phyloP scores from a whole-genome alignment of 306 rosid species.

The Mimosa bimucronata region DNA sequence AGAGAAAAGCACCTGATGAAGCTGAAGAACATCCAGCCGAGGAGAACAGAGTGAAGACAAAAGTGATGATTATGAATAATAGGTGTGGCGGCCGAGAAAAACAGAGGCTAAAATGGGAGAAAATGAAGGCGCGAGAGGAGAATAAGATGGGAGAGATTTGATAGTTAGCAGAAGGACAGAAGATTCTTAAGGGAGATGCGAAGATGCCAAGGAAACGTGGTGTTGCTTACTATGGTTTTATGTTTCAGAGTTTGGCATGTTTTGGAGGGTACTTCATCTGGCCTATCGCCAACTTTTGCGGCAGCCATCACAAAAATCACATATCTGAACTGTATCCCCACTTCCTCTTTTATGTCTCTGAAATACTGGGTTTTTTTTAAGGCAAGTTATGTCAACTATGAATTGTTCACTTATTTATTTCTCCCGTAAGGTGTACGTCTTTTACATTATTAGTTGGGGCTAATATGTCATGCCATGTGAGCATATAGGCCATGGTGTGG shows the following conservation, averaged over 20 bases:
- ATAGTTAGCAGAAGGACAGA: neutral
- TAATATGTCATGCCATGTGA: too few relatives aligned
- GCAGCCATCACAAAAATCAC: neutral
- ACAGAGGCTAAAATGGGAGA: neutral
- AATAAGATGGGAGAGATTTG: neutral
- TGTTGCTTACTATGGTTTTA: neutral
- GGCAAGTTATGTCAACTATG: neutral
- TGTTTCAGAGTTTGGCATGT: neutral
- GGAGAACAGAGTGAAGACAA: neutral
- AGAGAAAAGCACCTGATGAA: slow-evolving; percentile 16
- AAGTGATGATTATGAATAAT: neutral
- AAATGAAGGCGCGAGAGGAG: neutral
- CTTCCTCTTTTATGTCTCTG: neutral
- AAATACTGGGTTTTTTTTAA: too few relatives aligned
- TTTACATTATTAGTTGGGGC: too few relatives aligned
- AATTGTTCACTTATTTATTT: too few relatives aligned
- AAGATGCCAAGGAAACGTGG: slow-evolving; percentile 30
- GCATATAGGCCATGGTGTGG: too few relatives aligned
- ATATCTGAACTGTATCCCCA: neutral
- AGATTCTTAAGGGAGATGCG: slow-evolving; percentile 36
- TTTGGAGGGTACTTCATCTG: neutral
- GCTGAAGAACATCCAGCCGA: slow-evolving; percentile 4
- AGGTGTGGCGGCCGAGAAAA: neutral
- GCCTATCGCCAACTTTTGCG: neutral
- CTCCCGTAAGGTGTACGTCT: neutral